phyloP scores from a whole-genome alignment of 1,139 yeast genomes.

The Entelexis paramagnoliae region DNA sequence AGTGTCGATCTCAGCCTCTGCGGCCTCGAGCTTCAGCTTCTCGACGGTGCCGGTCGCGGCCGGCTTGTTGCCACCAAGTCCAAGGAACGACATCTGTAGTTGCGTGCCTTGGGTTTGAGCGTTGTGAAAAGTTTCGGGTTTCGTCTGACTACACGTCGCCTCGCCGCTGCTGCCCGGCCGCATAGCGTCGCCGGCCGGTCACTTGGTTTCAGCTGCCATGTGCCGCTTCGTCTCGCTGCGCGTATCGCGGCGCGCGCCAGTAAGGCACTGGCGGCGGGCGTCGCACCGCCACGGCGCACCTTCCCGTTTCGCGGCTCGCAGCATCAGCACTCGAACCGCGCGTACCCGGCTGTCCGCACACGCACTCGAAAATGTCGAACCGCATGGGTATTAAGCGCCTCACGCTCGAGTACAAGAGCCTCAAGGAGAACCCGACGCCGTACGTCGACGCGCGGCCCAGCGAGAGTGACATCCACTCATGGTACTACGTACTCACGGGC shows the following conservation, averaged over 20 bases:
- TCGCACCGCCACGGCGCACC: background rate
- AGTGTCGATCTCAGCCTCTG: conserved; percentile 85
- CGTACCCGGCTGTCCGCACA: background rate
- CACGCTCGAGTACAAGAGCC: conserved; percentile 66
- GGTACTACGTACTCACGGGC: conserved; percentile 76
- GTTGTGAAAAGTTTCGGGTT: conserved; percentile 3
- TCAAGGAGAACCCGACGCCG: conserved; percentile 70
- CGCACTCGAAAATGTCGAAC: conserved; percentile 29
- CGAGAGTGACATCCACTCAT: conserved; percentile 63
- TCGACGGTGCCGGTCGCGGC: conserved; percentile 32
- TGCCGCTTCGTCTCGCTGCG: no score
- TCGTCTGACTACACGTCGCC: background rate
- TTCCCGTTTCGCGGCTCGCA: background rate
- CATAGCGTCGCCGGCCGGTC: background rate
- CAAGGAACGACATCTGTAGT: conserved; percentile 57
- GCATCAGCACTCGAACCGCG: background rate
- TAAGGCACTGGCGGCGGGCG: background rate
- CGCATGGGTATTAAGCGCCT: conserved; percentile 37
- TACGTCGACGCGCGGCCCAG: conserved; percentile 73
- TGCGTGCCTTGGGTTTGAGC: background rate
- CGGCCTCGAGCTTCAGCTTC: conserved; percentile 48
- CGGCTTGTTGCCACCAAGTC: conserved; percentile 59
- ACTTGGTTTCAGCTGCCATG: background rate
- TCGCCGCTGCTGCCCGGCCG: background rate
- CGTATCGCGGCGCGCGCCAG: background rate